These are phyloP conservation scores for Colletotrichum godetiae DNA, from an alignment of 2,329 filamentous ascomycete genomes.

Conservation along the genomic window DNA sequence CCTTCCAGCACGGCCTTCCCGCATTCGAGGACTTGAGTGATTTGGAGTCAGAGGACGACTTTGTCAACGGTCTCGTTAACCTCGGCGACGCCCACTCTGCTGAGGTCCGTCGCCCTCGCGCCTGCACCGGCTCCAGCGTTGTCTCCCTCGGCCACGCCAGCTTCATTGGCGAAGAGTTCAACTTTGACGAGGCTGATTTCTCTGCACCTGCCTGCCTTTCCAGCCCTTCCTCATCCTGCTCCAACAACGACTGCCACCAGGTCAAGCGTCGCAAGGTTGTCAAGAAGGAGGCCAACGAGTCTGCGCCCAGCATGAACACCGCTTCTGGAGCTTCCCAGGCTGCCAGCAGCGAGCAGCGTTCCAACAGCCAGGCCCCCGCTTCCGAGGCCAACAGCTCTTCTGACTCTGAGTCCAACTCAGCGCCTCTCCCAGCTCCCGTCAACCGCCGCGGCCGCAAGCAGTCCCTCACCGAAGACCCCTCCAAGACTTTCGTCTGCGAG, in stretches of 20 bases:
- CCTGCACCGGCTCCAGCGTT: slow-evolving; percentile 74
- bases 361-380: slow-evolving; percentile 44
- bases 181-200: slow-evolving; percentile 75
- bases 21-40: slow-evolving; percentile 89
- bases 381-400: slow-evolving; percentile 50
- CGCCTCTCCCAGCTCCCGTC: slow-evolving; percentile 66
- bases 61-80: slow-evolving; percentile 40
- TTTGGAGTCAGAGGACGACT: slow-evolving; percentile 71
- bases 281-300: slow-evolving; percentile 55
- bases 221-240: slow-evolving; percentile 68
- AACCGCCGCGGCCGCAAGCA: slow-evolving; percentile 98
- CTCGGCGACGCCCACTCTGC: slow-evolving; percentile 49
- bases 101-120: slow-evolving; percentile 77
- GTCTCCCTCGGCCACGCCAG: slow-evolving; percentile 79
- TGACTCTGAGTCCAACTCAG: slow-evolving; percentile 58
- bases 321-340: slow-evolving; percentile 50
- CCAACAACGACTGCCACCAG: slow-evolving; percentile 60
- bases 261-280: slow-evolving; percentile 66
- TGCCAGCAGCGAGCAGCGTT: slow-evolving; percentile 48
- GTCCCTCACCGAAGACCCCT: slow-evolving; percentile 95
- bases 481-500: slow-evolving; percentile 97
- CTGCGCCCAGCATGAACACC: slow-evolving; percentile 56
- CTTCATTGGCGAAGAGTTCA: slow-evolving; percentile 78
- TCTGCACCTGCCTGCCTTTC: slow-evolving; percentile 72
- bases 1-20: slow-evolving; percentile 70